Base-by-base conservation (phyloP, 768 basidiomycete species). In the Tephrocybe sp. region DNA sequence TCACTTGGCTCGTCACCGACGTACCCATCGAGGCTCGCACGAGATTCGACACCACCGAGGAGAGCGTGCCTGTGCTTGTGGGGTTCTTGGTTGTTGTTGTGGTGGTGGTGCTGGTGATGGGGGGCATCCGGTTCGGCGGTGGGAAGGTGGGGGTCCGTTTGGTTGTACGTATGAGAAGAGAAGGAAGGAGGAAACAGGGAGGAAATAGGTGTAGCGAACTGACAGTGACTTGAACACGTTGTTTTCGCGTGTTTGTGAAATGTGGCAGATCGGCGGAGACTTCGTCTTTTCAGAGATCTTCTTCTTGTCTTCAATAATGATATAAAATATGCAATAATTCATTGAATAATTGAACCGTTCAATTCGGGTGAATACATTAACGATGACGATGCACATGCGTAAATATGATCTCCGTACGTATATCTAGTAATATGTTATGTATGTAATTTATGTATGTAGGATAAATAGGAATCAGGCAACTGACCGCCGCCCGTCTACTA, bases 21-120 rank as follows among this genome's bases (percentile, higher is more conserved):
- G 79, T 56, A 38, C 90, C 89, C 80, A 90, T 85, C 22, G 82
- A 84, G 1, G 90, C 88, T 12, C 90, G 77, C 18, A 92, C 84
- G 25, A 93, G 80, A 60, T 75, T 77, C 9, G 89, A 89, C 30
- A 92, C 90, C 34, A 92, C 90, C n/a, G 86, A 85, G 30, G 90
- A 92, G 12, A 92, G 76, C 3, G 90, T 83, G 37, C 87, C 83
- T 25, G 71, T 65, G 64, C 64, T 50, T 13, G 36, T 40, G 28
- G 13, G n/a, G 13, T 34, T 26, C 15, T 15, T 35, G 19, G 32
- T 38, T 38, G 37, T n/a, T n/a, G n/a, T n/a, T n/a, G 40, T 18
- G 27, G 26, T 4, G 1, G 6, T 11, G n/a, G n/a, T n/a, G n/a
- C 37, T 37, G 21, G 36, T 37, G 19, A 37, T 16, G 36, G 36